Conservation (phyloP, 257 asterid species). For the Osmanthus fragrans region DNA sequence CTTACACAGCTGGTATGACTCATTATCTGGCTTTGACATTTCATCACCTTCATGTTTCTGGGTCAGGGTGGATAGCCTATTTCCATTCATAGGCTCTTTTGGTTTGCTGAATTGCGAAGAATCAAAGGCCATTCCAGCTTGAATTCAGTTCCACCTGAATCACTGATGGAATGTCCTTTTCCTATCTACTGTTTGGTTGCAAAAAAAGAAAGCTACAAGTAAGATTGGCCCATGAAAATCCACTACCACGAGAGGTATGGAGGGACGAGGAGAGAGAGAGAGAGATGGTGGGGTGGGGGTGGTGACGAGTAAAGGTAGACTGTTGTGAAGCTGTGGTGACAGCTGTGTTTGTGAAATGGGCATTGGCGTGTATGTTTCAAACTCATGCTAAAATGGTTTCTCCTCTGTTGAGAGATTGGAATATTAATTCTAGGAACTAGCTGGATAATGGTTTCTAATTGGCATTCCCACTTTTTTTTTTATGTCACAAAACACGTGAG, state of each 20-base stretch:
- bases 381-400: not conserved
- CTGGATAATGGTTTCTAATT: no score
- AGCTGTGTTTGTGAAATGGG: not conserved
- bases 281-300: not conserved
- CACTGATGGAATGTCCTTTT: not conserved
- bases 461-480: no score
- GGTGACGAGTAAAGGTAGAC: not conserved
- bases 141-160: not conserved
- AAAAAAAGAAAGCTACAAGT: not conserved
- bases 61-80: not conserved
- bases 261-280: not conserved
- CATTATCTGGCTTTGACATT: slow-evolving; percentile 20
- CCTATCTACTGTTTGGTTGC: not conserved
- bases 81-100: not conserved
- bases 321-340: not conserved
- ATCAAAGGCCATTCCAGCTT: not conserved
- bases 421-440: no score
- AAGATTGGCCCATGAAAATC: not conserved
- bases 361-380: not conserved
- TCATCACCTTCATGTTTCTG: not conserved
- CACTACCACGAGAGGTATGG: not conserved
- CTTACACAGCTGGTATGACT: slow-evolving; percentile 84
- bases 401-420: not conserved
- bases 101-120: not conserved
- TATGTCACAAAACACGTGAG: not conserved